A percentile compares a stretch with the other conserved stretches of the same genome.
phyloP scores from a whole-genome alignment of 257 asterid genomes.

The Nicotiana noctiflora region DNA sequence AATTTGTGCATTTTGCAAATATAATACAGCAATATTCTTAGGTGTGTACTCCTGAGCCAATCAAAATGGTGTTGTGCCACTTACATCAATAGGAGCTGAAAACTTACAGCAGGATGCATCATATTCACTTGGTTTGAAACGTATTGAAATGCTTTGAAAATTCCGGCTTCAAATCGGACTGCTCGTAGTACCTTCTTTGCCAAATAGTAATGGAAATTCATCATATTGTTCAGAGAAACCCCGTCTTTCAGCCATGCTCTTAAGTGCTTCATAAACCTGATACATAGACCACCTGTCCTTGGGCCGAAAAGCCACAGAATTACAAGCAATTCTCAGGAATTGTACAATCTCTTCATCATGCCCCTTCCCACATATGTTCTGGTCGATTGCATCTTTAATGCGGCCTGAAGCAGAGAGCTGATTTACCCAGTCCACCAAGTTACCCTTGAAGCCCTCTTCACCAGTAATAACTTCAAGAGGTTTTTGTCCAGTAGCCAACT shows the following conservation, averaged over 20 bases:
- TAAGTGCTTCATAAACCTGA: conserved; percentile 65
- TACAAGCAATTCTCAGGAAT: conserved; percentile 59
- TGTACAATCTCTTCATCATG: conserved; percentile 67
- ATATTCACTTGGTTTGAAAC: not conserved
- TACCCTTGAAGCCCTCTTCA: conserved; percentile 64
- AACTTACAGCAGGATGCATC: not conserved
- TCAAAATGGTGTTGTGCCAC: not conserved
- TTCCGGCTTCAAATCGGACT: not conserved
- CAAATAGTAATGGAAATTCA: conserved; percentile 71
- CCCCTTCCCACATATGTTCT: conserved; percentile 50
- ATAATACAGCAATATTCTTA: not conserved
- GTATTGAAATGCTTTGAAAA: not conserved
- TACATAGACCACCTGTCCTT: conserved; percentile 75
- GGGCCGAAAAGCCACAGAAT: conserved; percentile 56
- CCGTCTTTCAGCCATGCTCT: conserved; percentile 58
- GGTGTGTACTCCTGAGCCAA: not conserved
- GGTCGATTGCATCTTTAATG: conserved; percentile 64
- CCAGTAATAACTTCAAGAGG: conserved; percentile 50
- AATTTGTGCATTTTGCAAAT: conserved; percentile 16
- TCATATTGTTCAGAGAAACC: conserved; percentile 67
- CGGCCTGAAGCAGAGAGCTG: conserved; percentile 49
- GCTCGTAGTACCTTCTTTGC: conserved; percentile 35
- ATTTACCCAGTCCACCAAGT: conserved; percentile 78
- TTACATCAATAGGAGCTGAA: not conserved
- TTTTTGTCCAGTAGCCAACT: conserved; percentile 68